Conservation (phyloP, 2,329 filamentous ascomycete genomes). For the Sarocladium brachiariae region DNA sequence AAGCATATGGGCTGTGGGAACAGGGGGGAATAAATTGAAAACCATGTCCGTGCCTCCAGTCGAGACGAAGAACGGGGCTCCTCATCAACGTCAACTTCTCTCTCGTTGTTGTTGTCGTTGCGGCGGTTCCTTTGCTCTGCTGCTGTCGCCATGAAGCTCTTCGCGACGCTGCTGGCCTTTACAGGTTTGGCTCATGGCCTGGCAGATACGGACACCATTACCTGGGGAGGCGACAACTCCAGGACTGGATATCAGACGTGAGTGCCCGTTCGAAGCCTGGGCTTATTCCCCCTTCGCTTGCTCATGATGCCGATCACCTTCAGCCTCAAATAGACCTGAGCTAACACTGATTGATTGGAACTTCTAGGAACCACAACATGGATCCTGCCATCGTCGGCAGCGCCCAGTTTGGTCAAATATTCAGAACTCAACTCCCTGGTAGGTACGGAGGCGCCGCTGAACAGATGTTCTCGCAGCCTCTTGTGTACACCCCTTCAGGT, state of each 20-base stretch:
- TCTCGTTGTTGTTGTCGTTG: slow-evolving; percentile 8
- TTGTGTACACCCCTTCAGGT: slow-evolving; percentile 40
- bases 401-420: slow-evolving; percentile 48
- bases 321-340: background rate
- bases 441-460: slow-evolving; percentile 42
- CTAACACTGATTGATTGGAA: background rate
- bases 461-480: slow-evolving; percentile 45
- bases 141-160: slow-evolving; percentile 19
- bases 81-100: slow-evolving; percentile 9
- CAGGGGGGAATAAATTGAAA: background rate
- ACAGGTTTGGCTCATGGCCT: slow-evolving; percentile 27
- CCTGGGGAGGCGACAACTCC: slow-evolving; percentile 52
- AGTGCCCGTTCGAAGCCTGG: slow-evolving; percentile 18
- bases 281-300: too few relatives aligned
- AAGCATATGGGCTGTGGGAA: background rate
- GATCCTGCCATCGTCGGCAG: slow-evolving; percentile 51
- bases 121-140: background rate
- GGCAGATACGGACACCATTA: slow-evolving; percentile 47
- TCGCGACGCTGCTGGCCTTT: slow-evolving; percentile 24
- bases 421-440: slow-evolving; percentile 44
- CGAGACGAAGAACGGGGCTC: background rate
- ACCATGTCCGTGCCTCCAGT: background rate
- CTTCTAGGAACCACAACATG: slow-evolving; percentile 50
- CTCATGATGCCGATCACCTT: background rate
- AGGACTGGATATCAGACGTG: slow-evolving; percentile 47